These are phyloP conservation scores for Fusarium xylarioides DNA, from an alignment of 2,329 filamentous ascomycete genomes.

Conservation along the genomic window DNA sequence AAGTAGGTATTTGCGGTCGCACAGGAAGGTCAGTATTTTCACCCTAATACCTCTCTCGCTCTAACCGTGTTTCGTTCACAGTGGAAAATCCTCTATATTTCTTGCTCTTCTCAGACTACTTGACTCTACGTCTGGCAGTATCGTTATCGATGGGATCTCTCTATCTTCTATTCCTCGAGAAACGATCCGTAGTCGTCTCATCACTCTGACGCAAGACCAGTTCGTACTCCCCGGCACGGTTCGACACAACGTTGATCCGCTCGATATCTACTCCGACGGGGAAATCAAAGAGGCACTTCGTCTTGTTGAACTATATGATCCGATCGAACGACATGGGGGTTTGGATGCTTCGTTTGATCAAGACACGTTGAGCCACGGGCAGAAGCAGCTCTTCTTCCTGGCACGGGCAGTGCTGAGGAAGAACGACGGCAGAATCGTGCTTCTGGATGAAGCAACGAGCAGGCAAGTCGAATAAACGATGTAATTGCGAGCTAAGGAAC, in stretches of 20 bases:
- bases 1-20: slow-evolving; percentile 61
- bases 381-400: slow-evolving; percentile 61
- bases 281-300: slow-evolving; percentile 53
- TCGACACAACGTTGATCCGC: slow-evolving; percentile 58
- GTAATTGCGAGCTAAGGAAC: background rate
- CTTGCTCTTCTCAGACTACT: slow-evolving; percentile 59
- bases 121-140: slow-evolving; percentile 49
- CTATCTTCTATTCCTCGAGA: slow-evolving; percentile 53
- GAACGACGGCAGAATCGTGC: slow-evolving; percentile 50
- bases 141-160: slow-evolving; percentile 56
- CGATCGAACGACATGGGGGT: slow-evolving; percentile 51
- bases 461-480: slow-evolving; percentile 37
- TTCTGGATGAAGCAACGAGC: slow-evolving; percentile 56
- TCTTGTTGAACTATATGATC: slow-evolving; percentile 54
- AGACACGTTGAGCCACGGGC: slow-evolving; percentile 53
- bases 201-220: slow-evolving; percentile 60
- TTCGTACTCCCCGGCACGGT: slow-evolving; percentile 58
- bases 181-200: slow-evolving; percentile 54
- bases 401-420: slow-evolving; percentile 56
- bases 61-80: slow-evolving; percentile 32
- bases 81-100: slow-evolving; percentile 62
- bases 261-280: slow-evolving; percentile 42
- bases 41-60: background rate
- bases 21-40: slow-evolving; percentile 49
- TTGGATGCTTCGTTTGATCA: slow-evolving; percentile 49